Conservation (phyloP, 495 filamentous ascomycete species). For the Cercophora newfieldiana region DNA sequence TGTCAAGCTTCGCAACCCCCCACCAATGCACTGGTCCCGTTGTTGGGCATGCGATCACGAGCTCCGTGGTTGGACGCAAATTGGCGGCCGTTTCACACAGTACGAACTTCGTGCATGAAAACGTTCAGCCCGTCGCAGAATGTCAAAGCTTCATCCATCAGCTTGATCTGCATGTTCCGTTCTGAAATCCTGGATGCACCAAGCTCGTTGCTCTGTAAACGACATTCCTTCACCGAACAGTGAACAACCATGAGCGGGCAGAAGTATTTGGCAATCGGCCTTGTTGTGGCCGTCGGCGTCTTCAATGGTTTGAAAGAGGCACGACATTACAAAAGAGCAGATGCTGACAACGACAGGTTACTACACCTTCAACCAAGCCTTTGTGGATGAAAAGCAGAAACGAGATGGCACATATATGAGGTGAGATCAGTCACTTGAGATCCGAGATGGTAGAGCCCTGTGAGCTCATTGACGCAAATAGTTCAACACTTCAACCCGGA, state of each 20-base stretch:
- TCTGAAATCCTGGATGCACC: neutral
- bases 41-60: neutral
- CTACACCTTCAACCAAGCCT: slow-evolving; percentile 43
- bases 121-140: neutral
- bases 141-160: neutral
- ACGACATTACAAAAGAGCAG: neutral
- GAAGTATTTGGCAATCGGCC: slow-evolving; percentile 26
- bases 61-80: neutral
- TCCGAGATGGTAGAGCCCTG: neutral
- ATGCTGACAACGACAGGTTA: slow-evolving; percentile 37
- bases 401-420: slow-evolving; percentile 20
- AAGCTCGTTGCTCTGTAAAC: neutral
- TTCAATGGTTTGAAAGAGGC: slow-evolving; percentile 27
- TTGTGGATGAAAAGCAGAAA: slow-evolving; percentile 40
- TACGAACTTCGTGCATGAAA: slow-evolving; percentile 13
- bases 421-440: slow-evolving; percentile 15
- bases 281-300: slow-evolving; percentile 28
- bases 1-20: neutral
- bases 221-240: neutral
- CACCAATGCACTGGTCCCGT: neutral
- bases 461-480: slow-evolving; percentile 21
- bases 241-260: slow-evolving; percentile 23
- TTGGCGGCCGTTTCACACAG: slow-evolving; percentile 1
- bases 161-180: neutral
- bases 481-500: neutral